Conservation (phyloP, 2,329 filamentous ascomycete genomes). For the Arthroderma uncinatum region DNA sequence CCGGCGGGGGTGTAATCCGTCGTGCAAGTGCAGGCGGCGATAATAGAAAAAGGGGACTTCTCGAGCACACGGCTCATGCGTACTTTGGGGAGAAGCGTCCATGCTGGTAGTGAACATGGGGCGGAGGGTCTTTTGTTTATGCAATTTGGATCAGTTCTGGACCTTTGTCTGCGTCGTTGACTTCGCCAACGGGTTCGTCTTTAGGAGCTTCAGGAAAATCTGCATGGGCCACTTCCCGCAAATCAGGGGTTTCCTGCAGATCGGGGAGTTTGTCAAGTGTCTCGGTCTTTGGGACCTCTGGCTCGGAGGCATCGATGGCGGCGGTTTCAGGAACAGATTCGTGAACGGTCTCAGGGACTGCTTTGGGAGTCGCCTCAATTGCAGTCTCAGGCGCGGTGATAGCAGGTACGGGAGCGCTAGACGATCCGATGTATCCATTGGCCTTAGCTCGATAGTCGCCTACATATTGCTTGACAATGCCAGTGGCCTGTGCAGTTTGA, state of each 20-base stretch:
- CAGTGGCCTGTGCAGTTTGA: constrained; percentile 48
- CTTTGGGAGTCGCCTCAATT: neutral
- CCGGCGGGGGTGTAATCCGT: neutral
- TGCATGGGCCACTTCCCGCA: constrained; percentile 13
- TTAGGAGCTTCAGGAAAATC: constrained; percentile 36
- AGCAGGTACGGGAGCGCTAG: constrained; percentile 18
- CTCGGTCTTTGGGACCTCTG: neutral
- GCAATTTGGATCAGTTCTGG: constrained; percentile 6
- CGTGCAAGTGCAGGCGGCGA: neutral
- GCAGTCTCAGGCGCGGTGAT: constrained; percentile 8
- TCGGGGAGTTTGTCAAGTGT: neutral
- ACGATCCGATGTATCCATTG: constrained; percentile 41
- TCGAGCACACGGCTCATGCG: neutral
- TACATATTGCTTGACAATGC: constrained; percentile 48
- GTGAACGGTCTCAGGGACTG: constrained; percentile 7
- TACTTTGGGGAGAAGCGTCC: neutral
- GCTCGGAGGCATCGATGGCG: neutral
- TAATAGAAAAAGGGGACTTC: neutral
- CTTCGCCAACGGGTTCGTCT: constrained; percentile 16
- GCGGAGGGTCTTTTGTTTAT: neutral
- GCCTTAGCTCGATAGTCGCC: constrained; percentile 52
- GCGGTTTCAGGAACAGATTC: constrained; percentile 14
- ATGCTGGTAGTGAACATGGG: neutral
- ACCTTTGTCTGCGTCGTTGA: constrained; percentile 1
- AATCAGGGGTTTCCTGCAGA: neutral